Evolutionary conservation across 139 green algal species (phyloP).

Genomic region (Yamagishiella unicocca): DNA sequence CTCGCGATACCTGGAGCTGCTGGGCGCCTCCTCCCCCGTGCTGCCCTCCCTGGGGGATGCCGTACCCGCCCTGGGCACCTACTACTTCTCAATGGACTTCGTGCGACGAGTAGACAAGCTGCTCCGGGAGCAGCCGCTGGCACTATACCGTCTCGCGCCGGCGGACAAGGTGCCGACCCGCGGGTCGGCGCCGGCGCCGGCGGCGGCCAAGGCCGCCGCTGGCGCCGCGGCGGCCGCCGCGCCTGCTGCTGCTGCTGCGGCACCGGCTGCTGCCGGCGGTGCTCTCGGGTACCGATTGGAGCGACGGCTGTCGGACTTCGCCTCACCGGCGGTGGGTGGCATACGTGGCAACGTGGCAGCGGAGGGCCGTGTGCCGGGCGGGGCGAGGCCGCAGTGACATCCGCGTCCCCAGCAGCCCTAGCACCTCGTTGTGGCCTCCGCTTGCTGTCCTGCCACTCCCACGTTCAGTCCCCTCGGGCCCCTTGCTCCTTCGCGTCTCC

Average conservation of each 20-base stretch:
- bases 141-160: conserved; percentile 54
- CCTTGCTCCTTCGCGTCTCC: background rate
- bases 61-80: conserved; percentile 20
- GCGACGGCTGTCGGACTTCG: conserved; percentile 50
- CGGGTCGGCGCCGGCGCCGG: background rate
- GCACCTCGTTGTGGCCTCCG: too few species aligned
- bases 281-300: conserved; percentile 31
- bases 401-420: too few species aligned
- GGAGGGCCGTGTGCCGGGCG: too few species aligned
- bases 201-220: background rate
- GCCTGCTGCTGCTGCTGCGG: background rate
- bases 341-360: too few species aligned
- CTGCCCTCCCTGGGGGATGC: background rate
- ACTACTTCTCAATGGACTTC: conserved; percentile 23
- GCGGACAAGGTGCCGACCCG: conserved; percentile 37
- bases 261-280: background rate
- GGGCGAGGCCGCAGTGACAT: too few species aligned
- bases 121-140: conserved; percentile 43
- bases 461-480: background rate
- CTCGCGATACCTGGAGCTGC: conserved; percentile 45
- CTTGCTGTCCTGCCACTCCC: background rate
- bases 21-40: conserved; percentile 27
- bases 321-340: conserved; percentile 18
- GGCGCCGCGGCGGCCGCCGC: background rate
- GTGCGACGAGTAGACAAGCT: conserved; percentile 26